Conservation (phyloP, 1,139 yeast genomes). For the Entelexis sorbosivorans region DNA sequence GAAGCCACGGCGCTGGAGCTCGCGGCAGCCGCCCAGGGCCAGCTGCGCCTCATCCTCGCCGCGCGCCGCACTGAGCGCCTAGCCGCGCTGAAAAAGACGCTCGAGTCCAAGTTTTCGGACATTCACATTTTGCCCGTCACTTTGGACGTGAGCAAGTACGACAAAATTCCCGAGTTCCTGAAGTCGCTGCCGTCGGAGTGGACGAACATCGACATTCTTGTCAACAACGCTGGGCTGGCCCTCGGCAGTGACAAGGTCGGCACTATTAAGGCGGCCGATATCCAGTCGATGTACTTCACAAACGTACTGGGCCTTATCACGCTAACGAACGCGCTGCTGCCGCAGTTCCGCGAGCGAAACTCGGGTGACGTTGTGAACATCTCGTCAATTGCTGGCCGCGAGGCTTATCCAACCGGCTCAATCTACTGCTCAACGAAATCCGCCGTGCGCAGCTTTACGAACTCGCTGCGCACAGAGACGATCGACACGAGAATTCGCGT, state of each 20-base stretch:
- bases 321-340: slow-evolving; percentile 53
- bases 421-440: slow-evolving; percentile 86
- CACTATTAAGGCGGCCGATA: slow-evolving; percentile 41
- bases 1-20: slow-evolving; percentile 66
- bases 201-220: slow-evolving; percentile 39
- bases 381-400: slow-evolving; percentile 84
- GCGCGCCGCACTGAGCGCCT: slow-evolving; percentile 25
- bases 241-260: slow-evolving; percentile 60
- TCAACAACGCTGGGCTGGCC: slow-evolving; percentile 84
- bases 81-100: slow-evolving; percentile 34
- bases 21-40: slow-evolving; percentile 48
- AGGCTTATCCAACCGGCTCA: slow-evolving; percentile 74
- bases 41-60: slow-evolving; percentile 43
- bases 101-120: slow-evolving; percentile 14
- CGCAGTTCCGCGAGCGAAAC: slow-evolving; percentile 47
- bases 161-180: slow-evolving; percentile 45
- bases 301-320: slow-evolving; percentile 64
- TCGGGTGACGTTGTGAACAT: slow-evolving; percentile 70
- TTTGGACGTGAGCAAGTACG: slow-evolving; percentile 51
- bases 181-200: slow-evolving; percentile 34
- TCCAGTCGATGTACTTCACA: slow-evolving; percentile 56
- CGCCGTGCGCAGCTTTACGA: slow-evolving; percentile 60
- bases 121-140: slow-evolving; percentile 32
- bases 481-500: slow-evolving; percentile 65
- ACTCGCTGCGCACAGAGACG: slow-evolving; percentile 66